Conservation (phyloP, 2,329 filamentous ascomycete genomes). For the Pseudogymnoascus sp. region DNA sequence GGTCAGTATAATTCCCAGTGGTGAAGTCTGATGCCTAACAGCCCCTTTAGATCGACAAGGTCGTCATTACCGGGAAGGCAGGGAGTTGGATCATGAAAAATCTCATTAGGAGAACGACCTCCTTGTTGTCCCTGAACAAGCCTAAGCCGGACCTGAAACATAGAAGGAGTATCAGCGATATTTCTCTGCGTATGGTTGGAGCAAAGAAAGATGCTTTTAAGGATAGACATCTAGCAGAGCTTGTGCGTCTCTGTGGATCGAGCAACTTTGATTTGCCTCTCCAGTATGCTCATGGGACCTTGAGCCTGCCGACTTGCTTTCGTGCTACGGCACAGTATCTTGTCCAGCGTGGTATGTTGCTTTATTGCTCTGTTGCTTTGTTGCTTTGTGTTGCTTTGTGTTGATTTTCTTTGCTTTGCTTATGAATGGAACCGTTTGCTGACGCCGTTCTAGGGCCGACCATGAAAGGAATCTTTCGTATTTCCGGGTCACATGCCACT, state of each 20-base stretch:
- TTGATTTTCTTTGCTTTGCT: neutral
- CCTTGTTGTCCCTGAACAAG: conserved; percentile 23
- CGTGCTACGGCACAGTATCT: conserved; percentile 58
- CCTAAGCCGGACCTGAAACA: conserved; percentile 30
- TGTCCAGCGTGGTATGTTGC: conserved; percentile 45
- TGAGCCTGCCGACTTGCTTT: conserved; percentile 56
- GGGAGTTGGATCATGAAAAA: conserved; percentile 32
- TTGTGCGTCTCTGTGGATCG: conserved; percentile 55
- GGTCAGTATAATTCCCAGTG: conserved; percentile 14
- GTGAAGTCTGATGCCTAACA: neutral
- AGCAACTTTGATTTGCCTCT: conserved; percentile 51
- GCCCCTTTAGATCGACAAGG: neutral
- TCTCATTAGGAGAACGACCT: conserved; percentile 30
- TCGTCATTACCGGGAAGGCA: conserved; percentile 19
- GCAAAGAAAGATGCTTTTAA: conserved; percentile 38
- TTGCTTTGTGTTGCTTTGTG: neutral
- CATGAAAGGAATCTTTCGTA: conserved; percentile 53
- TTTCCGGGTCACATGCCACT: conserved; percentile 46
- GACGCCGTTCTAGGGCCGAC: conserved; percentile 22
- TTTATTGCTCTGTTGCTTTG: neutral
- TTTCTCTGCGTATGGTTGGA: conserved; percentile 37
- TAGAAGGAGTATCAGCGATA: conserved; percentile 47
- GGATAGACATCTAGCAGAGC: conserved; percentile 44
- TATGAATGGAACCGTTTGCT: conserved; percentile 10
- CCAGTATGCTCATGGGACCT: conserved; percentile 47